Base-by-base conservation (phyloP, 2,329 filamentous ascomycete genomes). In the Sporothrix pseudoabietina region DNA sequence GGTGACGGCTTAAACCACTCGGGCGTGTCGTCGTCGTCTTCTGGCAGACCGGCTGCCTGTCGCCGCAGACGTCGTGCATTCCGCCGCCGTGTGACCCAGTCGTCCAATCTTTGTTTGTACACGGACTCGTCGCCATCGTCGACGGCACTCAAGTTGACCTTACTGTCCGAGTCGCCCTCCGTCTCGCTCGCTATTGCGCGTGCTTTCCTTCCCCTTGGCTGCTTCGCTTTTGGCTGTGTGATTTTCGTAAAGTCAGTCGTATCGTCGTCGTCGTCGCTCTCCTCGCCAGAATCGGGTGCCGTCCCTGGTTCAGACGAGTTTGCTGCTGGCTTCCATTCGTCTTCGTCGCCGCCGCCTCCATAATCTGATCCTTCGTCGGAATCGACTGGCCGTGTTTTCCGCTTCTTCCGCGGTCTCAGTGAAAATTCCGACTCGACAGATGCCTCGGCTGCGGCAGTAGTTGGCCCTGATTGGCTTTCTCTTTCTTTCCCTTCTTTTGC, bases 1-100 rank as follows among this genome's bases (percentile, higher is more conserved):
- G 96, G 97, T 76, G 97, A 94, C 4, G 94, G 93, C 78, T 93
- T 91, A 76, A 93, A 89, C 91, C 94, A 97, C 82, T 99, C 88
- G 26, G 74, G 74, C 19, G 82, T 81, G 19, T 84, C 83, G 35
- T 84, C 83, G 12, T 83, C 80, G 9, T 80, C 82, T 3, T 80
- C 78, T 1, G 78, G 79, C n/a, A 81, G 78, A 1, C 79, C 78
- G 0, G 81, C 78, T 0, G 77, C 79, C 68, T 81, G 80, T 71
- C 84, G 78, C 4, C 78, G 74, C 73, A 76, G 77, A 73, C 82
- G 76, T 75, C 83, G 78, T 75, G 83, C 83, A 74, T 82, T 80
- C 71, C 82, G 84, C 72, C 84, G 80, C 75, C 86, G 79, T 65
- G 86, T 83, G 1, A 92, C 87, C 96, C 96, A 99, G 72, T 88